Percentiles rank a stretch among this genome's conserved stretches.
phyloP scores from a whole-genome alignment of 169 alveolate species.

The Eimeria zaria region DNA sequence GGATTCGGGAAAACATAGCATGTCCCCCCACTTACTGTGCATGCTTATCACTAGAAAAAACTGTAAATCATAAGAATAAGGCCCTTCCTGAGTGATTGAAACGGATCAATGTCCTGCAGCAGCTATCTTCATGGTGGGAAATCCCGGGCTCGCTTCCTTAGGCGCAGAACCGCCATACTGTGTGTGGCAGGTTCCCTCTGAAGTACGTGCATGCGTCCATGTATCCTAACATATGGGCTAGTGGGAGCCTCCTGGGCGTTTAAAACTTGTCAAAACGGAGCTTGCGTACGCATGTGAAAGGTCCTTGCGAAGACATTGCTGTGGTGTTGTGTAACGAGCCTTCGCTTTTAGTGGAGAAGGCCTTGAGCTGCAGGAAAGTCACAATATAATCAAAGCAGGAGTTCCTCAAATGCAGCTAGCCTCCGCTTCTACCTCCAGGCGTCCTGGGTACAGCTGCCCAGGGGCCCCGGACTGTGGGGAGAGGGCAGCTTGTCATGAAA shows the following conservation, averaged over 20 bases:
- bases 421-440: not conserved
- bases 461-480: not conserved
- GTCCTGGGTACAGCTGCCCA: not conserved
- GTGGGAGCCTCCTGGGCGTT: not conserved
- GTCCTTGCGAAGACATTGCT: not conserved
- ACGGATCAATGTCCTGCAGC: not conserved
- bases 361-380: not conserved
- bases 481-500: not conserved
- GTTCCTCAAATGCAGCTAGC: not conserved
- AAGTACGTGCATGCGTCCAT: not conserved
- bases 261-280: not conserved
- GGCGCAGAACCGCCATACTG: not conserved
- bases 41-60: not conserved
- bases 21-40: not conserved
- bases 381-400: not conserved
- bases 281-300: not conserved
- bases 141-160: not conserved
- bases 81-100: not conserved
- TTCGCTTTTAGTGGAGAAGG: too few relatives aligned
- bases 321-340: not conserved
- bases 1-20: conserved; percentile 43
- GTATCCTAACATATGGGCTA: not conserved
- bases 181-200: not conserved
- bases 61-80: not conserved
- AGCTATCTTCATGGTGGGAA: not conserved